Base-by-base conservation (phyloP, 441 rosid genomes). In the Erodium moschatum region DNA sequence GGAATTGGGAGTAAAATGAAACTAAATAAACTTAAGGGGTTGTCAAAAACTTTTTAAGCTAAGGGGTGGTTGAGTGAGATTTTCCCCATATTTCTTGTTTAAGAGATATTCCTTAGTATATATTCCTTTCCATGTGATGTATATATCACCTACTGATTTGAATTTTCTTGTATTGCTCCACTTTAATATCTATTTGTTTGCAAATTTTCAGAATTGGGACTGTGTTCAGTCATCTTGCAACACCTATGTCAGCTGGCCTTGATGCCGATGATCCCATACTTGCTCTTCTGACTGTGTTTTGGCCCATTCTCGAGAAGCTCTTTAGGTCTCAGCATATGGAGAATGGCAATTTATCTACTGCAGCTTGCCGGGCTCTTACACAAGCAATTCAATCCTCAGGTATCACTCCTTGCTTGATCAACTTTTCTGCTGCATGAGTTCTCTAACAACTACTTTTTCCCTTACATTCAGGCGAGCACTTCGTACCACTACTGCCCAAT, bases 331-430 rank as follows among this genome's bases (percentile, higher is more conserved):
- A 84, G 67, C 93, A 87, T 78, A 87, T 93, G 96, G 96, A 91
- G 81, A 91, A 80, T 81, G 81, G 89, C 72, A 81, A 82, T 82
- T 77, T 93, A 75, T 86, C 98, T 42, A 68, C 84, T 8, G 96
- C 96, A 74, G 96, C 97, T 74, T 91, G 97, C 70, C 90, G 96
- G 71, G 96, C 96, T 72, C 96, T 93, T 74, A 87, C 96, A 40
- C 82, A 83, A 50, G 96, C 98, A 20, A 84, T 93, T 80, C 97
- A 85, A 70, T 93, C 96, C 2, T 89, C 92, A 77, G 96, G 97
- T 93, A 80, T 77, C 76, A 46, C 20, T 67, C 33, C 1, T 61
- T 61, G 13, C 64, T 61, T 61, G 64, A 4, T 61, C 35, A 61
- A 61, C 62, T 61, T 7, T 10, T 4, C 15, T 61, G 64, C 24